Conservation (phyloP, 2,329 filamentous ascomycete species). For the Neopestalotiopsis rosae region DNA sequence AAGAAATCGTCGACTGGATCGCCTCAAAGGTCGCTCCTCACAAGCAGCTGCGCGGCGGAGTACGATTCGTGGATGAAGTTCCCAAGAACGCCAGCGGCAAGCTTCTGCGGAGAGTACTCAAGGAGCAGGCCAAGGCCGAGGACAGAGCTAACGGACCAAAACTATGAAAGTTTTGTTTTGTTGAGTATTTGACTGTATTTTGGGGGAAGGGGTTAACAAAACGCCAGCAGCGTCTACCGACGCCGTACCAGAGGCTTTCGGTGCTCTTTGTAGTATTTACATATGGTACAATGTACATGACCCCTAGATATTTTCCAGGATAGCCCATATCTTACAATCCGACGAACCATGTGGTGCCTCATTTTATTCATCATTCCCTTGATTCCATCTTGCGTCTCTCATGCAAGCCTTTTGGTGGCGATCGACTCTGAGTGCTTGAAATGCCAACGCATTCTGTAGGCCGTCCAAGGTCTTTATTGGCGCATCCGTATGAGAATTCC, state of each 20-base stretch:
- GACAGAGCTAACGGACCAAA: constrained; percentile 34
- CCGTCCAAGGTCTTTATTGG: no score
- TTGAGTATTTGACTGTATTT: background rate
- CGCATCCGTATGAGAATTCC: no score
- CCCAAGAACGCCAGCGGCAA: constrained; percentile 71
- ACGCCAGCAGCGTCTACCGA: background rate
- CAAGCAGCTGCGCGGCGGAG: constrained; percentile 44
- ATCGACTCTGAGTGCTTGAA: background rate
- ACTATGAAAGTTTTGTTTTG: constrained; percentile 24
- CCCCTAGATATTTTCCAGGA: background rate
- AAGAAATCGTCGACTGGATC: constrained; percentile 45
- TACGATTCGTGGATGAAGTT: constrained; percentile 57
- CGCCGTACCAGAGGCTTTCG: background rate
- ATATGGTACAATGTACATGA: constrained; percentile 10
- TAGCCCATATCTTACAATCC: background rate
- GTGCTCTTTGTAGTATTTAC: constrained; percentile 5
- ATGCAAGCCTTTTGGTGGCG: background rate
- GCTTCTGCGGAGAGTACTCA: constrained; percentile 63
- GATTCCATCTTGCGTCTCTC: background rate
- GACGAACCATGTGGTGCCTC: background rate
- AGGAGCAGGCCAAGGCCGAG: constrained; percentile 46
- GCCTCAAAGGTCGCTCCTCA: constrained; percentile 44
- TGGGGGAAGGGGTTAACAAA: background rate
- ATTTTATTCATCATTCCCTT: background rate
- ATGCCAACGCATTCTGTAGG: background rate